phyloP scores from a whole-genome alignment of 495 filamentous ascomycete genomes.

The Hypoxylon lienhwacheense region DNA sequence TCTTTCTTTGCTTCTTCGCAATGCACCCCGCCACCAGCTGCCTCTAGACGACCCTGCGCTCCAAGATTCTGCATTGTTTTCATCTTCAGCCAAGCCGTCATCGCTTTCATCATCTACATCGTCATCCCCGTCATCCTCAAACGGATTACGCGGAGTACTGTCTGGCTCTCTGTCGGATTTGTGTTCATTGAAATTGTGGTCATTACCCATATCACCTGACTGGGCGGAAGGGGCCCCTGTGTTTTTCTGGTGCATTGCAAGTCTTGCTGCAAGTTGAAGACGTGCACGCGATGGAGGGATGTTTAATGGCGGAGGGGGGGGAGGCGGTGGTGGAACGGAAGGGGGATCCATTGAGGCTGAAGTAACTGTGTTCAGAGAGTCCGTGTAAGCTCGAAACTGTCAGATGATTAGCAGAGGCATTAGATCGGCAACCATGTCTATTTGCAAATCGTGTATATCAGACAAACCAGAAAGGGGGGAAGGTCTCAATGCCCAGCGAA shows the following conservation, averaged over 20 bases:
- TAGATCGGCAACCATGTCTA: background rate
- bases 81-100: slow-evolving; percentile 44
- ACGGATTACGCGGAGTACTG: slow-evolving; percentile 46
- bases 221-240: slow-evolving; percentile 44
- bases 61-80: slow-evolving; percentile 40
- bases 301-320: slow-evolving; percentile 69
- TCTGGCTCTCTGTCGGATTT: slow-evolving; percentile 31
- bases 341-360: slow-evolving; percentile 51
- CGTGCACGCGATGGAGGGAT: slow-evolving; percentile 84
- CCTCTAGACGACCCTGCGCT: slow-evolving; percentile 39
- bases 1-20: slow-evolving; percentile 41
- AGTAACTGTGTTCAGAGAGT: slow-evolving; percentile 46
- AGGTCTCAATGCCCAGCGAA: too few relatives aligned
- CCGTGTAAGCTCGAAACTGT: slow-evolving; percentile 56
- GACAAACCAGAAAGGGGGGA: background rate
- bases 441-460: background rate
- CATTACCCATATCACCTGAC: slow-evolving; percentile 35
- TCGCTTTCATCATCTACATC: slow-evolving; percentile 52
- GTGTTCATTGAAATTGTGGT: slow-evolving; percentile 30
- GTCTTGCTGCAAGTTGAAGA: slow-evolving; percentile 77
- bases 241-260: slow-evolving; percentile 77
- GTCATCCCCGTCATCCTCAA: slow-evolving; percentile 52
- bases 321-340: slow-evolving; percentile 54
- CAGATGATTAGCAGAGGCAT: slow-evolving; percentile 14
- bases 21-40: slow-evolving; percentile 51